Conservation (phyloP, 495 filamentous ascomycete genomes). For the Cercophora sp. region DNA sequence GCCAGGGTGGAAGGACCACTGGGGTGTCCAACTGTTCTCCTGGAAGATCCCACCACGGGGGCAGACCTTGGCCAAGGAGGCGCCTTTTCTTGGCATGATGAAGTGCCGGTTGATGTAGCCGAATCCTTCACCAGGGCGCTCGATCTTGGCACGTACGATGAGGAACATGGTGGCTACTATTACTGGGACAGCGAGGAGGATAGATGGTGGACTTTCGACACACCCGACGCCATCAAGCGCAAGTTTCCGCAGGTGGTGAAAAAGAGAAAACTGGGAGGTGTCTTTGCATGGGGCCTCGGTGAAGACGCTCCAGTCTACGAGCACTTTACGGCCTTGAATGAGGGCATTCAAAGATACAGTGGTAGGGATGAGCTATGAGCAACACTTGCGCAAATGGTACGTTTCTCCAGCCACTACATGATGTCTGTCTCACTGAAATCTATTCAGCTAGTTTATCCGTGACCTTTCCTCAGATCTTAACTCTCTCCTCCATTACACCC, state of each 20-base stretch:
- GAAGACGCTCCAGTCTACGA: conserved; percentile 60
- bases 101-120: conserved; percentile 42
- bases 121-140: conserved; percentile 50
- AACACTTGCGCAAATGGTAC: too few relatives aligned
- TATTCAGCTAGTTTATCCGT: too few relatives aligned
- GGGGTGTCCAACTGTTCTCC: conserved; percentile 57
- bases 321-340: conserved; percentile 57
- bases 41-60: conserved; percentile 64
- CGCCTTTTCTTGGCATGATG: conserved; percentile 58
- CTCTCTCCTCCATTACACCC: too few relatives aligned
- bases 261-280: conserved; percentile 58
- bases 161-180: conserved; percentile 60
- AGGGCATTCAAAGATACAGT: conserved; percentile 19
- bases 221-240: conserved; percentile 52
- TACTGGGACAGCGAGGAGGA: conserved; percentile 58
- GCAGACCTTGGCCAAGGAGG: conserved; percentile 60
- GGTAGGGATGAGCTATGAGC: conserved; percentile 25
- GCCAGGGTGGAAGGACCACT: conserved; percentile 45
- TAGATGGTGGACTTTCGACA: conserved; percentile 77
- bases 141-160: conserved; percentile 53
- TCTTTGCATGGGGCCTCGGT: conserved; percentile 71
- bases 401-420: too few relatives aligned
- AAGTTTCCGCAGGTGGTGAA: conserved; percentile 62
- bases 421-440: too few relatives aligned
- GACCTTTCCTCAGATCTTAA: too few relatives aligned